Conservation (phyloP, 495 filamentous ascomycete genomes). For the Penicillium diatomitis region DNA sequence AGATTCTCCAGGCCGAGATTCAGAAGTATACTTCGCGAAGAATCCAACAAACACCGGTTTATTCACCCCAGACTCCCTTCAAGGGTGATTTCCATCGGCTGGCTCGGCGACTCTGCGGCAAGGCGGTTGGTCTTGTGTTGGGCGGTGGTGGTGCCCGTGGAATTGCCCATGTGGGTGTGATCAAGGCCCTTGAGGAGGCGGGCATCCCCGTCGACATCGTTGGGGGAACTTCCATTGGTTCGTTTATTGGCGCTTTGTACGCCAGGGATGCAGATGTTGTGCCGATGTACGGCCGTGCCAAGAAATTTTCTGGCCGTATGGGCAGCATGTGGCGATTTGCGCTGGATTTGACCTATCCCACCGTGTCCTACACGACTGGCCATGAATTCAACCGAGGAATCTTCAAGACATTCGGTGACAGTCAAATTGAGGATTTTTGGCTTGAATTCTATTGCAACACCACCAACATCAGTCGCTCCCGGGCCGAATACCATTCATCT, state of each 20-base stretch:
- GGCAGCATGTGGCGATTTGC: slow-evolving; percentile 96
- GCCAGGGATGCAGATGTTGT: slow-evolving; percentile 94
- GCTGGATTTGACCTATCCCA: slow-evolving; percentile 90
- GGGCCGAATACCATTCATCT: slow-evolving; percentile 82
- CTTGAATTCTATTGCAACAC: slow-evolving; percentile 98
- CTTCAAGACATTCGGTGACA: slow-evolving; percentile 94
- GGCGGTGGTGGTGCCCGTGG: slow-evolving; percentile 90
- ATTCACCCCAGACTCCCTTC: slow-evolving; percentile 83
- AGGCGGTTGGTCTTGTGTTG: slow-evolving; percentile 87
- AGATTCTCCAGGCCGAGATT: slow-evolving; percentile 91
- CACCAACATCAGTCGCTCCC: slow-evolving; percentile 88
- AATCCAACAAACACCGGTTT: slow-evolving; percentile 77
- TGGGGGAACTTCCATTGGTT: slow-evolving; percentile 94
- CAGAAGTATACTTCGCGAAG: slow-evolving; percentile 91
- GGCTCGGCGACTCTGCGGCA: slow-evolving; percentile 82
- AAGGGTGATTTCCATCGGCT: slow-evolving; percentile 96
- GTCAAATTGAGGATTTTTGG: slow-evolving; percentile 98
- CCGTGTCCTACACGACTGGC: slow-evolving; percentile 89
- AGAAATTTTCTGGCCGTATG: slow-evolving; percentile 96
- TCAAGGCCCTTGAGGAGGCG: slow-evolving; percentile 89
- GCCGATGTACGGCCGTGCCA: slow-evolving; percentile 90
- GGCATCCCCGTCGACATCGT: slow-evolving; percentile 95
- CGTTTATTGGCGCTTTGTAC: slow-evolving; percentile 92
- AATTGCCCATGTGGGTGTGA: slow-evolving; percentile 85
- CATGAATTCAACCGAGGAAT: slow-evolving; percentile 99